Base-by-base conservation (phyloP, 2,329 filamentous ascomycete species). In the Aspergillus pseudotamarii region DNA sequence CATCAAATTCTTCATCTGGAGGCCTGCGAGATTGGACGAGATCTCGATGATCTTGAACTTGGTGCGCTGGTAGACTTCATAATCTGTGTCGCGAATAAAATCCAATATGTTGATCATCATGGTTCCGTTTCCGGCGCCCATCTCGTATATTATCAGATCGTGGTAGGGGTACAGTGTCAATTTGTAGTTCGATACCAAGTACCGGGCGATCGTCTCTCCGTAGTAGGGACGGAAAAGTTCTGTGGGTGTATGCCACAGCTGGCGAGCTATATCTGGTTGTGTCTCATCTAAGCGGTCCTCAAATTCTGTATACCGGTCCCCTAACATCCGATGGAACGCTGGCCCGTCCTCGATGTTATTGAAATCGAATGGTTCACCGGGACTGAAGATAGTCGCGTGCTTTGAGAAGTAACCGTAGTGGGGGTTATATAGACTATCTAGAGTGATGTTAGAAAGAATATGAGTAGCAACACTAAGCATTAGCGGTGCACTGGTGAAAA, bases 81-180 rank as follows among this genome's bases (percentile, higher is more conserved):
- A 93, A 72, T 98, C 92, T 51, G 89, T 85, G 68, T 92, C 90
- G 66, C 94, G 91, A 76, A 99, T 96, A 78, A 96, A 97, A 83
- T 99, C 94, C 65, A 99, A 86, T 62, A 99, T 94, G 78, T 99
- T 99, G 75, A 95, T 85, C 95, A 99, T 99, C 75, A 99, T 86
- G 0, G 96, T 99, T 66, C 95, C 95, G 72, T 97, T 94, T 71
- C 95, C 95, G 45, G 95, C 95, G 58, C 95, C 95, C 91, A 99
- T 96, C 78, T 99, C 95, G 85, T 97, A 99, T 77, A 99, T 96
- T 72, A 96, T 92, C 58, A 99, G 86, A 79, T 99, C 95, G 79
- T 97, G 90, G 82, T 98, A 97, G 2, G 95, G 95, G 76, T 95
- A 98, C 61, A 93, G 88, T 51, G 92, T 92, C 76, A 97, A 88